phyloP scores from a whole-genome alignment of 345 rosid genomes.

The Corchorus capsularis region DNA sequence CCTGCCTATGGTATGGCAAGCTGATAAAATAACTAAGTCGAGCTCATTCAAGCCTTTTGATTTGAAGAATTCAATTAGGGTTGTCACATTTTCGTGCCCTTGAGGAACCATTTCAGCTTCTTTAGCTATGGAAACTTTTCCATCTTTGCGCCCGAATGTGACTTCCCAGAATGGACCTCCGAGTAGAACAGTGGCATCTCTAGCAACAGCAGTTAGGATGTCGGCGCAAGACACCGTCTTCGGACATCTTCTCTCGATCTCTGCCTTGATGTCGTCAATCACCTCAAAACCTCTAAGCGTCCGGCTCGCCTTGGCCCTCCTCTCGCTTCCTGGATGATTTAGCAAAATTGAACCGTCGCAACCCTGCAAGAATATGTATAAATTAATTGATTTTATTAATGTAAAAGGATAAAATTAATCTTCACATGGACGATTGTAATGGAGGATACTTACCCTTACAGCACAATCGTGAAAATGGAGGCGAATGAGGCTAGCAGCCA shows the following conservation, averaged over 20 bases:
- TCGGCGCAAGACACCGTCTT: conserved; percentile 45
- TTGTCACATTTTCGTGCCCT: conserved; percentile 27
- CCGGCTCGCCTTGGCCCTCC: conserved; percentile 28
- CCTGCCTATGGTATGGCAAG: conserved; percentile 45
- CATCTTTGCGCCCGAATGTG: conserved; percentile 40
- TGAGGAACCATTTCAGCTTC: conserved; percentile 32
- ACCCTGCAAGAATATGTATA: conserved; percentile 19
- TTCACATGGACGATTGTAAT: background rate
- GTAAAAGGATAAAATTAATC: background rate
- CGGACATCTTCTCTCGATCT: conserved; percentile 34
- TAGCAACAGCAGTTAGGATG: conserved; percentile 42
- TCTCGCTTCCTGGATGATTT: conserved; percentile 34
- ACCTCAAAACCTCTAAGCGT: conserved; percentile 33
- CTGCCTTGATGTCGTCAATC: conserved; percentile 38
- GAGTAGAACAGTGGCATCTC: conserved; percentile 39
- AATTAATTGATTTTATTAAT: background rate
- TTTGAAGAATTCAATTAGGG: conserved; percentile 23
- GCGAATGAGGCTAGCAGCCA: conserved; percentile 44
- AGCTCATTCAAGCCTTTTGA: conserved; percentile 27
- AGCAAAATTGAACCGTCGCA: conserved; percentile 44
- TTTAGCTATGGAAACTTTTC: conserved; percentile 29
- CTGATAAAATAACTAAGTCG: conserved; percentile 38
- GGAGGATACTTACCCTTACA: conserved; percentile 23
- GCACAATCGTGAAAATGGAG: conserved; percentile 47
- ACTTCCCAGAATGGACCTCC: conserved; percentile 43